phyloP scores from a whole-genome alignment of 2,329 filamentous ascomycete species.

The Neonectria faginata region DNA sequence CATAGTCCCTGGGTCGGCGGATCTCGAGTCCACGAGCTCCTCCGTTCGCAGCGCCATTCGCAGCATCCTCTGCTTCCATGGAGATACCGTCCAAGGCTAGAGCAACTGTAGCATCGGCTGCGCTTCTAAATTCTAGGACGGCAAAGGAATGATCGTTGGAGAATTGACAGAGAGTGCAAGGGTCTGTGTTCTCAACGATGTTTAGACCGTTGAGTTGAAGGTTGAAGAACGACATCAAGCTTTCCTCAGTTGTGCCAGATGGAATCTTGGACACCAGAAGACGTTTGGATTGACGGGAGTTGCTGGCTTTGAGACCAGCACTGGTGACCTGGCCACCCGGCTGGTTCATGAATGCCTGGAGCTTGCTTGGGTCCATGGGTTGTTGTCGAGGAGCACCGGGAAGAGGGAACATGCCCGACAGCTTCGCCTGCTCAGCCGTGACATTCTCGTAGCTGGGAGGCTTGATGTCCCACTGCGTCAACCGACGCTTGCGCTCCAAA shows the following conservation, averaged over 20 bases:
- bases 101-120: conserved; percentile 90
- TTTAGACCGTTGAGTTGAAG: conserved; percentile 97
- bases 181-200: conserved; percentile 84
- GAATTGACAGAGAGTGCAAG: conserved; percentile 85
- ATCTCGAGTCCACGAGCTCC: conserved; percentile 75
- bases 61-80: conserved; percentile 80
- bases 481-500: conserved; percentile 85
- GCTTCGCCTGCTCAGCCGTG: conserved; percentile 96
- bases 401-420: conserved; percentile 98
- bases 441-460: conserved; percentile 98
- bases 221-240: conserved; percentile 88
- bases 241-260: conserved; percentile 77
- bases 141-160: conserved; percentile 84
- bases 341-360: conserved; percentile 96
- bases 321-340: conserved; percentile 77
- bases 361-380: conserved; percentile 91
- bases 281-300: conserved; percentile 93
- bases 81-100: conserved; percentile 89
- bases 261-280: conserved; percentile 90
- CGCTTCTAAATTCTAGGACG: conserved; percentile 88
- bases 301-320: conserved; percentile 88
- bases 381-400: conserved; percentile 95
- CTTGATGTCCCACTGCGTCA: conserved; percentile 99
- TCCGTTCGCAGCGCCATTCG: conserved; percentile 64
- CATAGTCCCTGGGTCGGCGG: conserved; percentile 94